Conservation (phyloP, 2,329 filamentous ascomycete genomes). For the Arachnomyces sp. region DNA sequence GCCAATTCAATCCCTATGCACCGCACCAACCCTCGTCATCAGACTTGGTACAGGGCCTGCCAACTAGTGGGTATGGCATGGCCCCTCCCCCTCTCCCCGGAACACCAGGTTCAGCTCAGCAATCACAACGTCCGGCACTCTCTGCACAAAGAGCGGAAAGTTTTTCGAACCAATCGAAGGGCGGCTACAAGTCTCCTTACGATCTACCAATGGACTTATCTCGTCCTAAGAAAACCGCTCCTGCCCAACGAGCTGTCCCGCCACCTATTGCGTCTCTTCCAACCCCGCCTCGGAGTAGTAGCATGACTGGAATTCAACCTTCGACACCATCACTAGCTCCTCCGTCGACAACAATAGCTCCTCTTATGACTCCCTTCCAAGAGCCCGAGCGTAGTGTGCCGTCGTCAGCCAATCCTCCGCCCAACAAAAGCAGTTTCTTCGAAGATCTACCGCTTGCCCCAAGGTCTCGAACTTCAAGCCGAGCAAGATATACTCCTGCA, state of each 20-base stretch:
- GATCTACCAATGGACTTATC: conserved; percentile 85
- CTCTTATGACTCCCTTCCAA: conserved; percentile 9
- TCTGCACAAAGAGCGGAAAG: conserved; percentile 60
- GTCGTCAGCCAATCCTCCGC: conserved; percentile 9
- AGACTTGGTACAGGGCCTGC: conserved; percentile 35
- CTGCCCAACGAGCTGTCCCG: conserved; percentile 32
- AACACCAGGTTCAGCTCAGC: conserved; percentile 13
- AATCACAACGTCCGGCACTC: conserved; percentile 30
- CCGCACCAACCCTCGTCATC: conserved; percentile 45
- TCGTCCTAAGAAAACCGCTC: conserved; percentile 43
- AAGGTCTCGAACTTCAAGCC: conserved; percentile 51
- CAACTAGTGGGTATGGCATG: conserved; percentile 13
- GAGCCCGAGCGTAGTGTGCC: conserved; percentile 10
- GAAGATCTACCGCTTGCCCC: conserved; percentile 64
- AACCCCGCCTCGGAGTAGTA: conserved; percentile 56
- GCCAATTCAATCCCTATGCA: conserved; percentile 38
- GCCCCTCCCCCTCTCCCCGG: background rate
- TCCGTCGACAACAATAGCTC: conserved; percentile 9
- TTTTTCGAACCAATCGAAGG: conserved; percentile 83
- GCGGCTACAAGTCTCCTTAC: conserved; percentile 88
- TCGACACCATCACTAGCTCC: conserved; percentile 12
- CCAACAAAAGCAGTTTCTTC: conserved; percentile 55
- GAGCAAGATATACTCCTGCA: conserved; percentile 34
- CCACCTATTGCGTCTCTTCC: conserved; percentile 37
- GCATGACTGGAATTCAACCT: conserved; percentile 41